These are phyloP conservation scores for Verticillium tricorpus DNA, from an alignment of 2,329 filamentous ascomycete genomes.

Conservation along the genomic window DNA sequence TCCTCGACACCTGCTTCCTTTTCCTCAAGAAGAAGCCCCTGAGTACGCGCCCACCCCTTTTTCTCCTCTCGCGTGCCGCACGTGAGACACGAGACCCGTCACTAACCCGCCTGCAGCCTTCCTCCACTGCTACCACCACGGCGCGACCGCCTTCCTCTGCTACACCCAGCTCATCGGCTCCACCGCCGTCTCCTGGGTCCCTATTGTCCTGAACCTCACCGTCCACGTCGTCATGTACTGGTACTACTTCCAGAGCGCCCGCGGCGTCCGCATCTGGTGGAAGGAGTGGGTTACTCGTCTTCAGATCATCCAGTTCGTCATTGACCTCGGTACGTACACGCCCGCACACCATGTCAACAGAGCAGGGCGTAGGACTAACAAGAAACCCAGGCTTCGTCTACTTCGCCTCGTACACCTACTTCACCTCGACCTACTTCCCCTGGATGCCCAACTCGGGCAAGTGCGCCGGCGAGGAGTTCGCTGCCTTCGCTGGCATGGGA, in stretches of 20 bases:
- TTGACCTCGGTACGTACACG: conserved; percentile 74
- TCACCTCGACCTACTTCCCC: conserved; percentile 83
- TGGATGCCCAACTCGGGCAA: conserved; percentile 78
- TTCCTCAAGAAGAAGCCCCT: conserved; percentile 99
- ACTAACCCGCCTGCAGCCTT: conserved; percentile 58
- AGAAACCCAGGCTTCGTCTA: conserved; percentile 81
- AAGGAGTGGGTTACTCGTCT: conserved; percentile 99
- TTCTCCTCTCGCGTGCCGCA: not conserved
- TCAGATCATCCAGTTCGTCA: conserved; percentile 95
- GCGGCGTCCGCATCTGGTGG: conserved; percentile 96
- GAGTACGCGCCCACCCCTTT: conserved; percentile 46
- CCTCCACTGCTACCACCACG: conserved; percentile 98
- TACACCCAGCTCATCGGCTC: conserved; percentile 94
- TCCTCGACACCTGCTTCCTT: conserved; percentile 92
- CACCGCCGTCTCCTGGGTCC: conserved; percentile 92
- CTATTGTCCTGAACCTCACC: conserved; percentile 84
- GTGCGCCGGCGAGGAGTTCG: conserved; percentile 95
- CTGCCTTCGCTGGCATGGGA: conserved; percentile 84
- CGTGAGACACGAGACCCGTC: not conserved
- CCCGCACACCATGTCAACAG: not conserved
- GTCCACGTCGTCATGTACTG: conserved; percentile 99
- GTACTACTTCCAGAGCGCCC: conserved; percentile 99
- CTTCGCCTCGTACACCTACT: conserved; percentile 99
- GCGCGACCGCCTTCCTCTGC: conserved; percentile 93
- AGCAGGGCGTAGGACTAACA: not conserved